Evolutionary conservation across 495 filamentous ascomycete genomes (phyloP).

Genomic region (Aspergillus affinis): DNA sequence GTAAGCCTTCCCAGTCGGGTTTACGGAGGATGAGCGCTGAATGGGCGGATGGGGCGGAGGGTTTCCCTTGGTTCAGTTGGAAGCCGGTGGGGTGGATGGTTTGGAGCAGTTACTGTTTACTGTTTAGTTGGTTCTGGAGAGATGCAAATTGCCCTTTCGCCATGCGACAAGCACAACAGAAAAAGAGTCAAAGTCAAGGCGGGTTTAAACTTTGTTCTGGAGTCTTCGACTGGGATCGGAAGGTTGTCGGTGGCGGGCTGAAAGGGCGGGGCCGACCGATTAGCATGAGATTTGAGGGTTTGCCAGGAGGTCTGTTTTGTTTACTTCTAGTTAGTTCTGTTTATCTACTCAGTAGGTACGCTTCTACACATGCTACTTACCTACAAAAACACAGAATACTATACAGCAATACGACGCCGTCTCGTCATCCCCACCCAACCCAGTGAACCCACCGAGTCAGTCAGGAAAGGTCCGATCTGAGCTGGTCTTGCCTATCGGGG

Average conservation of each 20-base stretch:
- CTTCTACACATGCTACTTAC: too few relatives aligned
- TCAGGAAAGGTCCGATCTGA: conserved; percentile 1
- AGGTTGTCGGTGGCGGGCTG: conserved; percentile 17
- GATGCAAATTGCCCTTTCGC: too few relatives aligned
- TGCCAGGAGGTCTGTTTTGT: not conserved
- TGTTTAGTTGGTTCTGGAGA: too few relatives aligned
- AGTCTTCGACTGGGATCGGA: conserved; percentile 13
- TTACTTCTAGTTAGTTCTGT: too few relatives aligned
- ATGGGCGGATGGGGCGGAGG: not conserved
- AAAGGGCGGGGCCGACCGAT: conserved; percentile 11
- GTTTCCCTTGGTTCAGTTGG: not conserved
- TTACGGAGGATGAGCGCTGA: too few relatives aligned
- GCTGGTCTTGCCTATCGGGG: not conserved
- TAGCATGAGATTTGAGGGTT: conserved; percentile 12
- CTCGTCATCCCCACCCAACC: not conserved
- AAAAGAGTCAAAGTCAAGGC: too few relatives aligned
- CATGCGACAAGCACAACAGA: too few relatives aligned
- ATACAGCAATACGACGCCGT: too few relatives aligned
- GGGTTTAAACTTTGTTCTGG: conserved; percentile 11
- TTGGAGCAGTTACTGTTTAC: too few relatives aligned
- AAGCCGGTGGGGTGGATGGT: too few relatives aligned
- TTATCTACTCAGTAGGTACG: too few relatives aligned
- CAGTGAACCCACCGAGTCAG: not conserved
- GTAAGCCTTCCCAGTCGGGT: not conserved
- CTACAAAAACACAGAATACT: not conserved